Evolutionary conservation across 768 basidiomycete species (phyloP), one percentile per base, ranked within the genome.

Genomic region (Psilocybe azurescens): DNA sequence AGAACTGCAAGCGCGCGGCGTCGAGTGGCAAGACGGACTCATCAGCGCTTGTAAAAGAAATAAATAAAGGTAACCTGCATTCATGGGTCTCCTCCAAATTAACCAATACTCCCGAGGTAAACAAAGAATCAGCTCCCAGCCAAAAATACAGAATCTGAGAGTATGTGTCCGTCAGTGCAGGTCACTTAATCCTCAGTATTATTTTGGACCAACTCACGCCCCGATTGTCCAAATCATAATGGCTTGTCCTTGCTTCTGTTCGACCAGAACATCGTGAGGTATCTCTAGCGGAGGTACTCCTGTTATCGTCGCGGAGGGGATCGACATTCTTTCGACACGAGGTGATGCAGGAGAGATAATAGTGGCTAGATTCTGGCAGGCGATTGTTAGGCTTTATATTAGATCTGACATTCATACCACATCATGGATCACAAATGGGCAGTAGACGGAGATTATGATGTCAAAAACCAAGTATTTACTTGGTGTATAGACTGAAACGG

Each of bases 181-280:
- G 57, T 54, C 33, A 30, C 11, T 6, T 41, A 49, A 38, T 38
- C 36, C 49, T 56, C 54, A 44, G 39, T 8, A 33, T 32, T 47
- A 47, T 30, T 29, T 52, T 36, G 7, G 7, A 36, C 7, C 29
- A 28, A 67, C 60, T 39, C 53, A 72, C 71, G 69, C 67, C 63
- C 71, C 71, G 39, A 69, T 64, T 5, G 67, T 57, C 69, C 71
- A 72, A 3, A 72, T 48, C 28, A 67, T 54, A 30, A 67, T 53
- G n/a, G 33, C 33, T 11, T 36, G 33, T 11, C 33, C 69, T 63
- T 69, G 64, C 29, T 65, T 69, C 36, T 65, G 33, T 11, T 36
- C 33, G 33, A 36, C 33, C n/a, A 66, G 53, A 44, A 53, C 68
- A 16, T 60, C 67, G n/a, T 59, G 63, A 41, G 66, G 61, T 44